Conservation (phyloP, 306 rosid genomes). For the Prunus dulcis region DNA sequence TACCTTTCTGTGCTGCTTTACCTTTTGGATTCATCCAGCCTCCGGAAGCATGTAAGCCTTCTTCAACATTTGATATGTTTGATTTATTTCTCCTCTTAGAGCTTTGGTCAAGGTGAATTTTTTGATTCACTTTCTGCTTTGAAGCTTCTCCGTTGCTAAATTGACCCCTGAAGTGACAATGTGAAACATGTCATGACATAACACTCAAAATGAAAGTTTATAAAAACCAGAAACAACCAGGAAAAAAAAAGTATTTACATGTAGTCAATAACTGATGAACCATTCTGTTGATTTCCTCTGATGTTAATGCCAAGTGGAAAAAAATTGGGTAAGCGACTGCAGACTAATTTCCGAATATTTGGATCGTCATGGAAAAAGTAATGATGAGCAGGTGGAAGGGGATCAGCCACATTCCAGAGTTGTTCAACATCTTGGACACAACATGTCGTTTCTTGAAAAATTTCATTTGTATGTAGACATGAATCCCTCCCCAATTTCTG, state of each 20-base stretch:
- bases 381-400: conserved; percentile 60
- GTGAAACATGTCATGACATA: not conserved
- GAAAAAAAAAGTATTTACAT: conserved; percentile 36
- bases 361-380: conserved; percentile 74
- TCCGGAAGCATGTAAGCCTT: conserved; percentile 40
- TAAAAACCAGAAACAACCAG: not conserved
- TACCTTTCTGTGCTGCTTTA: conserved; percentile 41
- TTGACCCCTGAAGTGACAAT: conserved; percentile 67
- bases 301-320: conserved; percentile 35
- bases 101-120: conserved; percentile 22
- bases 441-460: conserved; percentile 19
- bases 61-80: conserved; percentile 20
- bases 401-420: conserved; percentile 36
- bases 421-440: conserved; percentile 38
- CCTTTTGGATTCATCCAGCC: conserved; percentile 62
- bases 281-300: conserved; percentile 43
- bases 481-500: conserved; percentile 22
- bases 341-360: conserved; percentile 60
- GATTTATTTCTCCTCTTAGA: conserved; percentile 41
- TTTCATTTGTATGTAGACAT: conserved; percentile 6
- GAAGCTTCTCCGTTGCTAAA: conserved; percentile 60
- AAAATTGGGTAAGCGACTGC: conserved; percentile 52
- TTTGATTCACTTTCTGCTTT: conserved; percentile 36
- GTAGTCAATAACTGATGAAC: conserved; percentile 69
- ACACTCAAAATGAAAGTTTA: not conserved